These are phyloP conservation scores for Solanum arcanum DNA, from an alignment of 257 asterid species.

Conservation along the genomic window DNA sequence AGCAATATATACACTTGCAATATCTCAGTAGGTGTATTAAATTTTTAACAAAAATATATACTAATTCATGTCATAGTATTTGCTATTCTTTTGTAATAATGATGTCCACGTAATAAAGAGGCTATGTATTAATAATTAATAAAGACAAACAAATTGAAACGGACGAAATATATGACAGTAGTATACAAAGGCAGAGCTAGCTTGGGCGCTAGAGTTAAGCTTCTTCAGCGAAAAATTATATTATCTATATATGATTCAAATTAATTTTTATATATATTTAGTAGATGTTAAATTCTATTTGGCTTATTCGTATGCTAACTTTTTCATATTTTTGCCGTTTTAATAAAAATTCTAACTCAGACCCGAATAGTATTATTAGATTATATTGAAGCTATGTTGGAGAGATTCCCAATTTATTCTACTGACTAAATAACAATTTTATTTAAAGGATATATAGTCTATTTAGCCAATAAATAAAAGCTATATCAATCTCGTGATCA, in stretches of 20 bases:
- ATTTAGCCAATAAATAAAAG: not conserved
- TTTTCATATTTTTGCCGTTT: no score
- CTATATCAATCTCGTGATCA: not conserved
- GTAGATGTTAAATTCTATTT: no score
- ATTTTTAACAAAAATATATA: not conserved
- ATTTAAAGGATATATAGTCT: not conserved
- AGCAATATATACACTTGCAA: not conserved
- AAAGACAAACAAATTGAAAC: not conserved
- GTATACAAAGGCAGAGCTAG: not conserved
- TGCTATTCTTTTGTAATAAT: not conserved
- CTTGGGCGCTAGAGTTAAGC: no score
- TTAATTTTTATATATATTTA: no score
- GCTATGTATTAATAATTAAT: not conserved
- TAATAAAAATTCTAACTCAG: not conserved
- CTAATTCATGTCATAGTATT: not conserved
- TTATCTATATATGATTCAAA: no score
- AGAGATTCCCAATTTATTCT: not conserved
- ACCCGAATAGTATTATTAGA: not conserved
- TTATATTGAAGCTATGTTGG: not conserved
- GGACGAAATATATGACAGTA: not conserved
- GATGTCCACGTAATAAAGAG: not conserved
- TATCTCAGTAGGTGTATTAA: not conserved
- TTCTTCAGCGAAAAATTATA: no score
- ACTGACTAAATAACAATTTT: not conserved
- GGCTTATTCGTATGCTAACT: no score